Evolutionary conservation across 1,139 yeast genomes (phyloP).

Genomic region (Yamadazyma songkhlaensis): DNA sequence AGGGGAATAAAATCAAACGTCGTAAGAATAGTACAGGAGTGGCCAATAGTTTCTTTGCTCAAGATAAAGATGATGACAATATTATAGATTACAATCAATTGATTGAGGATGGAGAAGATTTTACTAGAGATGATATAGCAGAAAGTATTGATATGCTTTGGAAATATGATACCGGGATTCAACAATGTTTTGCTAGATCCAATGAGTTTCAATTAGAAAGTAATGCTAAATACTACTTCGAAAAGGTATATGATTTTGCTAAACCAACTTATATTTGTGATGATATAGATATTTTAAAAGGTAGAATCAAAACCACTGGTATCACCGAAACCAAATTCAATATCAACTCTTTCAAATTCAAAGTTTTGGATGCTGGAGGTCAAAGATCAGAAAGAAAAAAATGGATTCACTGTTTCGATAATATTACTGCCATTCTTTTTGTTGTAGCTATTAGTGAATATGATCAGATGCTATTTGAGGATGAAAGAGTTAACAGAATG

Average conservation of each 20-base stretch:
- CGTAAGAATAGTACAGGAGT: slow-evolving; percentile 54
- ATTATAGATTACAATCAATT: background rate
- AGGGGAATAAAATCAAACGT: slow-evolving; percentile 48
- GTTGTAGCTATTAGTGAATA: slow-evolving; percentile 93
- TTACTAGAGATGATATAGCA: slow-evolving; percentile 50
- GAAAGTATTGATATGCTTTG: slow-evolving; percentile 66
- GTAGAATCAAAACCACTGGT: slow-evolving; percentile 94
- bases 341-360: slow-evolving; percentile 64
- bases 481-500: slow-evolving; percentile 85
- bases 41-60: slow-evolving; percentile 42
- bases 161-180: slow-evolving; percentile 66
- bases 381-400: slow-evolving; percentile 91
- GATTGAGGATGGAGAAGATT: slow-evolving; percentile 6
- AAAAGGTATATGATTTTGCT: slow-evolving; percentile 61
- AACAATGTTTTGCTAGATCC: slow-evolving; percentile 56
- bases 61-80: background rate
- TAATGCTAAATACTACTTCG: slow-evolving; percentile 75
- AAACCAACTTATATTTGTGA: slow-evolving; percentile 65
- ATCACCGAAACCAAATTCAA: slow-evolving; percentile 83
- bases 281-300: slow-evolving; percentile 82
- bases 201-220: slow-evolving; percentile 83
- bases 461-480: slow-evolving; percentile 90
- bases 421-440: slow-evolving; percentile 83
- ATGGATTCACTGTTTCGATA: slow-evolving; percentile 96
- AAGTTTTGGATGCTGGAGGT: slow-evolving; percentile 95